Conservation (phyloP, 805 yeast species). For the Pichia rugopelliculosa region DNA sequence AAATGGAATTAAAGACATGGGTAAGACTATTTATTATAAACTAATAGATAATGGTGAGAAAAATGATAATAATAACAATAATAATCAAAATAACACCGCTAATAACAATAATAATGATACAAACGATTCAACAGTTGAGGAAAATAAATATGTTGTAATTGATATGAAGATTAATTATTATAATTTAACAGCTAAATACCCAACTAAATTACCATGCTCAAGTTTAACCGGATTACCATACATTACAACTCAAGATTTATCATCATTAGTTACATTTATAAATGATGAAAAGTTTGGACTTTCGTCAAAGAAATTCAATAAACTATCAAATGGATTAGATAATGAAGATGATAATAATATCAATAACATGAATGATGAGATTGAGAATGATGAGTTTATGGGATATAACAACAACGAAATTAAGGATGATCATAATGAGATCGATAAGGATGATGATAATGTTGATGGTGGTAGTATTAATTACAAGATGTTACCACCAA, state of each 20-base stretch:
- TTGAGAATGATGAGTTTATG: not conserved
- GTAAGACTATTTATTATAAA: constrained; percentile 6
- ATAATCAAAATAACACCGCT: no score
- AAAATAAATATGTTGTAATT: constrained; percentile 52
- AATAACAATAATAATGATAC: not conserved
- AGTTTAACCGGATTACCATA: constrained; percentile 49
- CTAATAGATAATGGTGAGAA: constrained; percentile 1
- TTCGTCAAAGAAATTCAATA: constrained; percentile 14
- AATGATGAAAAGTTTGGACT: constrained; percentile 37
- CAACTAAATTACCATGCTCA: constrained; percentile 39
- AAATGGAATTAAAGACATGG: constrained; percentile 5
- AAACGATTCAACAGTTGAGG: constrained; percentile 6
- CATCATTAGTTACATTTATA: constrained; percentile 54
- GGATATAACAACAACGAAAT: constrained; percentile 7
- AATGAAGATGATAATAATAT: constrained; percentile 7
- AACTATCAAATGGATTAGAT: constrained; percentile 25
- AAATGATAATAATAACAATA: not conserved
- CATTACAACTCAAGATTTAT: constrained; percentile 49
- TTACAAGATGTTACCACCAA: constrained; percentile 24
- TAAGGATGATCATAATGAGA: not conserved
- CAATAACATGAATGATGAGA: not conserved
- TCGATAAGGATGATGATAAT: constrained; percentile 24
- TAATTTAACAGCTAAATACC: constrained; percentile 53
- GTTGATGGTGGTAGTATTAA: constrained; percentile 8
- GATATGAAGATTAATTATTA: constrained; percentile 59